Conservation (phyloP, 148 eudicot genomes). For the Rhododendron kiyosumense region DNA sequence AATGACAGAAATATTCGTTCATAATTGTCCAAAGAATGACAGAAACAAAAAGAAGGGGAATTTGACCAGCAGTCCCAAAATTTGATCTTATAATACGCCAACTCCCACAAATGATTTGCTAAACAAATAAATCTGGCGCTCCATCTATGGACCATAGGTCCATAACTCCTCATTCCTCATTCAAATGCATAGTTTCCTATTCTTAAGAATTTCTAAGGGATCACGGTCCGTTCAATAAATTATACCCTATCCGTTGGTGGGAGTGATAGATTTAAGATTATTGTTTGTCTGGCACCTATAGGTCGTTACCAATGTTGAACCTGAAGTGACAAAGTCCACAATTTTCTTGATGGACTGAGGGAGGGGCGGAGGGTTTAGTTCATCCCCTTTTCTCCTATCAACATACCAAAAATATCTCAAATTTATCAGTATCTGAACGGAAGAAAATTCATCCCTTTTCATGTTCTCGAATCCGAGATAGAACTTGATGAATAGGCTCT, state of each 20-base stretch:
- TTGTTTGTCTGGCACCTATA: neutral
- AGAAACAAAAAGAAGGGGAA: neutral
- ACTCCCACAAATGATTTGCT: neutral
- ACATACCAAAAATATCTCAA: neutral
- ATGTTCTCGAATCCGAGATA: neutral
- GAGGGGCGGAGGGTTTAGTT: neutral
- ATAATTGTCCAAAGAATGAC: neutral
- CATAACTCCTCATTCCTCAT: neutral
- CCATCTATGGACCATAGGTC: neutral
- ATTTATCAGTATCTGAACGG: neutral
- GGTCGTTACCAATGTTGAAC: neutral
- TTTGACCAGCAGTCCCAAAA: neutral
- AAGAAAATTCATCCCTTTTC: neutral
- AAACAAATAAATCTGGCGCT: neutral
- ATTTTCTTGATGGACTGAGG: neutral
- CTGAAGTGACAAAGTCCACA: neutral
- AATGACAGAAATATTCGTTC: neutral
- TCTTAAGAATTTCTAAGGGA: neutral
- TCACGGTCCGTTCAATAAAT: neutral
- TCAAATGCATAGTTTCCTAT: neutral
- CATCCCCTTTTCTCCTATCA: neutral
- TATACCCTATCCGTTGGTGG: neutral
- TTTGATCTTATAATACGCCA: neutral
- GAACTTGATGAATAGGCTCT: neutral
- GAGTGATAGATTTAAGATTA: neutral